Conservation (phyloP, 164 flowering plant species). For the grape (Vitis vinifera) region ASM3070453v1 NC_081805.1:3815001-3815500, state of each 20-base stretch:
- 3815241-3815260: neutral
- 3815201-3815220: conserved; percentile 25
- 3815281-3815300: neutral
- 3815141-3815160: conserved; percentile 31
- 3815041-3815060: no score
- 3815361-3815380: neutral
- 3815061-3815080: neutral
- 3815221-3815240: conserved; percentile 7
- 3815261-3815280: conserved; percentile 1
- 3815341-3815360: neutral
- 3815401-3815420: neutral
- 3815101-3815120: conserved; percentile 36
- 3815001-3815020: no score
- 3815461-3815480: neutral
- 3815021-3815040: no score
- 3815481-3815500: neutral
- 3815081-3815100: neutral
- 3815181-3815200: conserved; percentile 34
- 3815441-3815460: neutral
- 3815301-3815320: neutral
- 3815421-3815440: neutral
- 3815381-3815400: neutral
- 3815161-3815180: conserved; percentile 32
- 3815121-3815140: conserved; percentile 26
- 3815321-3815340: conserved; percentile 9